Evolutionary conservation across 2,329 filamentous ascomycete species (phyloP), one percentile per base, ranked within the genome.

Genomic region (Fusarium duplospermum): DNA sequence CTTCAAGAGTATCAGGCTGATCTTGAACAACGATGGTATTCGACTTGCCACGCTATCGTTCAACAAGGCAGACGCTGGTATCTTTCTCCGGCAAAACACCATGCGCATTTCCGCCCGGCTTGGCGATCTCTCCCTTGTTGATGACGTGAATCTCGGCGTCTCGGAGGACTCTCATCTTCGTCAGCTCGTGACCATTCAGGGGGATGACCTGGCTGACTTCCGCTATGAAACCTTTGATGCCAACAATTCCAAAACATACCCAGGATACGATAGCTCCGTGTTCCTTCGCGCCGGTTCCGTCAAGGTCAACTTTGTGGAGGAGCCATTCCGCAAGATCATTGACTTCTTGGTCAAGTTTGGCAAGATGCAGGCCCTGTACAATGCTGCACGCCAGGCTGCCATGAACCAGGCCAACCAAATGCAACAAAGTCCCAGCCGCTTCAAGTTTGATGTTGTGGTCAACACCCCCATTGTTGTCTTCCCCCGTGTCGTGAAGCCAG

Each of bases 351-450:
- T 99, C 81, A 99, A 99, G 79, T 99, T 99, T 81, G 96, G 97
- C 70, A 98, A 97, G 84, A 99, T 99, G 96, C 96, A 99, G 83
- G 96, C 96, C 24, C 93, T 99, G 62, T 99, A 98, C 86, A 99
- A 99, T 80, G 96, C 96, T 47, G 96, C 97, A 14, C 91, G 97
- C 36, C 94, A 98, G 83, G 97, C 96, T 42, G 96, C 97, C 4
- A 94, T 96, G 42, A 96, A 94, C 71, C 95, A 98, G 82, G 97
- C 96, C 11, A 97, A 90, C 67, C 95, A 98, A 79, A 90, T 99
- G 7, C 96, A 98, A 79, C 93, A 98, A 79, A 95, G 92, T 79
- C 93, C 94, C 0, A 94, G 92, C 79, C 94, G 94, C 73, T 94
- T 98, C 86, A 95, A 97, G 80, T 98, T 98, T 66, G 96, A 99